phyloP scores from a whole-genome alignment of 495 filamentous ascomycete genomes.

The Hypomontagnella submonticulosa region DNA sequence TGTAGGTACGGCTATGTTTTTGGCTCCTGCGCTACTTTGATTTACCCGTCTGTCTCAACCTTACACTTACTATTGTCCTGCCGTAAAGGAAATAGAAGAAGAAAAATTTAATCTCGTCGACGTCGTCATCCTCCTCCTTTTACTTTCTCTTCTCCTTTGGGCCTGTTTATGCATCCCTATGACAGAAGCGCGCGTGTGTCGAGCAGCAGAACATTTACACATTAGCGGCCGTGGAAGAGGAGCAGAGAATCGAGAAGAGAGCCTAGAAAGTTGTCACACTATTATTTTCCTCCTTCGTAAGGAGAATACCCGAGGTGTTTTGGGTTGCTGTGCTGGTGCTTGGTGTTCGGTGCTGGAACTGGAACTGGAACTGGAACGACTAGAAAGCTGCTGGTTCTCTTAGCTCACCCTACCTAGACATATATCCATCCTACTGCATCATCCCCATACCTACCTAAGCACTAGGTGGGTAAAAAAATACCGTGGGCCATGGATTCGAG shows the following conservation, averaged over 20 bases:
- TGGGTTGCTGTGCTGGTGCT: slow-evolving; percentile 1
- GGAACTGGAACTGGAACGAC: not conserved
- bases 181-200: slow-evolving; percentile 24
- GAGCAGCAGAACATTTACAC: slow-evolving; percentile 20
- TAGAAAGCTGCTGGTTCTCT: not conserved
- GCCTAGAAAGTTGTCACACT: not conserved
- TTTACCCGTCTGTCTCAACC: slow-evolving; percentile 38
- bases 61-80: slow-evolving; percentile 19
- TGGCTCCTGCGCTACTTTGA: slow-evolving; percentile 38
- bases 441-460: slow-evolving; percentile 33
- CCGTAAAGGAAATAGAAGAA: not conserved
- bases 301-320: slow-evolving; percentile 23
- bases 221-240: slow-evolving; percentile 14
- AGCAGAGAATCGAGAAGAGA: slow-evolving; percentile 10
- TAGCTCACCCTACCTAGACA: slow-evolving; percentile 22
- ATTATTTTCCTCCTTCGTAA: slow-evolving; percentile 12
- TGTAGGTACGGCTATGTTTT: slow-evolving; percentile 7
- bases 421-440: slow-evolving; percentile 24
- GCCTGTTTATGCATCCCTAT: slow-evolving; percentile 18
- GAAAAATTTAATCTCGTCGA: slow-evolving; percentile 14
- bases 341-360: slow-evolving; percentile 10
- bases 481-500: slow-evolving; percentile 42
- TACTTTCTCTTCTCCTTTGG: not conserved
- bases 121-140: slow-evolving; percentile 22
- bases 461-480: slow-evolving; percentile 33